Base-by-base conservation (phyloP, 192 early-diverging fungal species). In the Chytriomyces sp. region DNA sequence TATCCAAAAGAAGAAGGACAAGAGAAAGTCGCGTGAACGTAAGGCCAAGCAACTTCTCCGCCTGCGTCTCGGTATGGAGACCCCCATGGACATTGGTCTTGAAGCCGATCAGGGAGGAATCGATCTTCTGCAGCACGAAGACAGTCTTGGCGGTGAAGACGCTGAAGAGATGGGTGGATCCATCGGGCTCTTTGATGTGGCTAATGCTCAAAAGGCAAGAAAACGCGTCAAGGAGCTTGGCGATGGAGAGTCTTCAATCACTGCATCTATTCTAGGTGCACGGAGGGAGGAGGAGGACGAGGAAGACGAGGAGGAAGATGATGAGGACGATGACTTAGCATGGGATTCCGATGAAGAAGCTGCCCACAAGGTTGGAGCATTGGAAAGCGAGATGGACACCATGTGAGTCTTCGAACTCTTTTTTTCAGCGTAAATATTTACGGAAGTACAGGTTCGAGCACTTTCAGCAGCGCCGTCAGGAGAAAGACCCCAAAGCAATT, bases 401-500 rank as follows among this genome's bases (percentile, higher is more conserved):
- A 78, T 93, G 75, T 92, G 91, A 36, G 82, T 60, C 55, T 41
- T n/a, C 31, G 44, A 41, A n/a, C 17, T 65, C 6, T 70, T 31
- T n/a, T 67, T 74, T 74, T 30, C 10, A 5, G 22, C 44, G 44
- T 49, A 22, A 14, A 14, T 22, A 25, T 12, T 5, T n/a, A 19
- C 6, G n/a, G 12, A 70, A n/a, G 69, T 58, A 59, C n/a, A 84
- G 84, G 73, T 93, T 93, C 73, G 82, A 90, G 5, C 80, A 90
- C 44, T 94, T 91, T 73, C 78, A 83, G 57, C 85, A 90, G 56
- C 90, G 89, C 53, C 88, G 88, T 78, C 75, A 86, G 36, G 87
- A 94, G 67, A 85, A 83, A 4, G 89, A 98, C 78, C 90, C 94
- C 14, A 90, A 89, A 73, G 80, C 83, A 59, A 83, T 85, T 60